phyloP scores from a whole-genome alignment of 2,329 filamentous ascomycete genomes.

The Phaeosphaeriaceae sp. region DNA sequence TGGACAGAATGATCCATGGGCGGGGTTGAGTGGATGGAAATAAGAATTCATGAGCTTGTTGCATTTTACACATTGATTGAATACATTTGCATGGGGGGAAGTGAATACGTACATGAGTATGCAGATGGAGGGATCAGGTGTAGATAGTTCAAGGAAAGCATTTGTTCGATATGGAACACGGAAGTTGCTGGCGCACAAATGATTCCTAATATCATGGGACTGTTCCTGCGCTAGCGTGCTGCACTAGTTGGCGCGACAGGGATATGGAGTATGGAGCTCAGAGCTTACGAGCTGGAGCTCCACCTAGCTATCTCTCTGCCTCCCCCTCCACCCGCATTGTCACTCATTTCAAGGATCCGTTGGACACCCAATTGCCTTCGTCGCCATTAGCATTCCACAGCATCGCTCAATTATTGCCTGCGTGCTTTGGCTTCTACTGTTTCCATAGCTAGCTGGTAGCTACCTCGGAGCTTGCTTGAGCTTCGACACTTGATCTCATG shows the following conservation, averaged over 20 bases:
- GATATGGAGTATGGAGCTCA: not conserved
- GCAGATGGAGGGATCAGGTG: not conserved
- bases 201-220: not conserved
- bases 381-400: not conserved
- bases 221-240: not conserved
- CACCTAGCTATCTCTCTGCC: not conserved
- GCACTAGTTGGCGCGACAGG: not conserved
- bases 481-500: not conserved
- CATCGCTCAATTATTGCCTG: not conserved
- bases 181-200: not conserved
- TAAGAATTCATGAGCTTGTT: constrained; percentile 42
- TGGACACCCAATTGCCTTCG: not conserved
- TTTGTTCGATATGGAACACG: not conserved
- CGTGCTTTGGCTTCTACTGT: not conserved
- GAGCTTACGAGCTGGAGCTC: not conserved
- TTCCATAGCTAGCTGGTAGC: not conserved
- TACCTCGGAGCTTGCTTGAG: not conserved
- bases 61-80: not conserved
- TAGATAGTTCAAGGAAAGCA: not conserved
- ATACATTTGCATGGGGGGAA: not conserved
- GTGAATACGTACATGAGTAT: not conserved
- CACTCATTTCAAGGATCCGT: not conserved
- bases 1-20: constrained; percentile 67
- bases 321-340: not conserved
- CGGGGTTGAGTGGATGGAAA: constrained; percentile 74